phyloP scores from a whole-genome alignment of 257 asterid species.

The Jasminum sambac region DNA sequence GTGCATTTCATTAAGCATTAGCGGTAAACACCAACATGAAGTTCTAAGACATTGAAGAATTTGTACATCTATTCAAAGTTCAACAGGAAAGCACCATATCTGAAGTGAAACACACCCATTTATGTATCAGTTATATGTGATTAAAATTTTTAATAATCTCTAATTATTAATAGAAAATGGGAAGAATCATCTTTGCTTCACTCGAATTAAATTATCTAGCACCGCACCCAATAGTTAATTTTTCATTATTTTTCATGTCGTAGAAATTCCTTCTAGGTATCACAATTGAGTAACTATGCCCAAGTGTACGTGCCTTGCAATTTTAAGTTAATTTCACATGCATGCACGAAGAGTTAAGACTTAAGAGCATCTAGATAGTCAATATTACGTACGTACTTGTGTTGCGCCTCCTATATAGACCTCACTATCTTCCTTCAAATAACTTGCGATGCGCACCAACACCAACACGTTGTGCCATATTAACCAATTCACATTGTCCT shows the following conservation, averaged over 20 bases:
- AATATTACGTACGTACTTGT: background rate
- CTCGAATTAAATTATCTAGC: background rate
- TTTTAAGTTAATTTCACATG: background rate
- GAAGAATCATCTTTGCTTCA: background rate
- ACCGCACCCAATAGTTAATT: background rate
- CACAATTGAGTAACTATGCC: background rate
- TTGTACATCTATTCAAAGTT: background rate
- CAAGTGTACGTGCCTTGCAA: background rate
- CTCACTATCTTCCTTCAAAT: background rate
- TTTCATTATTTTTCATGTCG: background rate
- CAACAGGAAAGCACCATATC: background rate
- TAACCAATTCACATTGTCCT: too few relatives aligned
- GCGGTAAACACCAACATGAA: background rate
- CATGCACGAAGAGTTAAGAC: background rate
- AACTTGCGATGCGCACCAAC: background rate
- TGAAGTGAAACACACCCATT: background rate
- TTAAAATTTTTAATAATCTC: background rate
- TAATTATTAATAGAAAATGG: background rate
- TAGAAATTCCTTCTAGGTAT: background rate
- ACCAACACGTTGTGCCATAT: background rate
- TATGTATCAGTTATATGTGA: background rate
- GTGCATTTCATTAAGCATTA: too few relatives aligned
- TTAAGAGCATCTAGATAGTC: background rate
- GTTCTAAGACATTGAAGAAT: background rate
- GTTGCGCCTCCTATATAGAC: background rate